Conservation (phyloP, 768 basidiomycete species). For the Tulasnella sp. region DNA sequence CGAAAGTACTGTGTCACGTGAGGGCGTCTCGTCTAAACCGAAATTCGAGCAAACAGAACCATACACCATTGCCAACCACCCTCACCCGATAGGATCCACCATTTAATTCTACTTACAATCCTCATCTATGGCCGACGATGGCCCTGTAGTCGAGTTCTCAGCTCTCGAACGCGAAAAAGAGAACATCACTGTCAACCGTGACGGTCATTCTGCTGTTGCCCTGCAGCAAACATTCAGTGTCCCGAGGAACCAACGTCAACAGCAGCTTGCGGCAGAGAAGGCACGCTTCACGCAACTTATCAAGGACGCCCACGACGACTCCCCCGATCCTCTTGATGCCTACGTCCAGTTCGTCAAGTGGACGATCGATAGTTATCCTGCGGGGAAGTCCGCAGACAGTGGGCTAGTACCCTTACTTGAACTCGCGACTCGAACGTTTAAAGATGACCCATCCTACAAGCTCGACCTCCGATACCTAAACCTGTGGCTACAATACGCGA, state of each 20-base stretch:
- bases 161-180: slow-evolving; percentile 36
- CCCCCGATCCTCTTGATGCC: slow-evolving; percentile 71
- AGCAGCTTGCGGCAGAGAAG: slow-evolving; percentile 31
- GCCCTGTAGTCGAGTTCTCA: slow-evolving; percentile 28
- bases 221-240: slow-evolving; percentile 30
- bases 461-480: slow-evolving; percentile 76
- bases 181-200: slow-evolving; percentile 33
- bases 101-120: slow-evolving; percentile 32
- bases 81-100: slow-evolving; percentile 4
- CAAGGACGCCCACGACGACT: slow-evolving; percentile 35
- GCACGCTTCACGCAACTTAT: slow-evolving; percentile 27
- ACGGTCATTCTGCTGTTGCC: slow-evolving; percentile 33
- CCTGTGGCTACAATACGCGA: slow-evolving; percentile 81
- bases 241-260: slow-evolving; percentile 51
- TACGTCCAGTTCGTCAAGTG: slow-evolving; percentile 84
- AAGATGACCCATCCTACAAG: slow-evolving; percentile 70
- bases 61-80: too few species aligned
- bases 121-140: slow-evolving; percentile 34
- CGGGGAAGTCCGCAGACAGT: slow-evolving; percentile 51
- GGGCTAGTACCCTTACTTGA: slow-evolving; percentile 74
- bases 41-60: slow-evolving; percentile 23
- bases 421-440: slow-evolving; percentile 69
- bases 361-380: slow-evolving; percentile 76
- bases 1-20: slow-evolving; percentile 27
- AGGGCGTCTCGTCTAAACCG: too few species aligned